Evolutionary conservation across 371 early-diverging fungal genomes (phyloP), one percentile per base, ranked within the genome.

Genomic region (Neoconidiobolus thromboides): DNA sequence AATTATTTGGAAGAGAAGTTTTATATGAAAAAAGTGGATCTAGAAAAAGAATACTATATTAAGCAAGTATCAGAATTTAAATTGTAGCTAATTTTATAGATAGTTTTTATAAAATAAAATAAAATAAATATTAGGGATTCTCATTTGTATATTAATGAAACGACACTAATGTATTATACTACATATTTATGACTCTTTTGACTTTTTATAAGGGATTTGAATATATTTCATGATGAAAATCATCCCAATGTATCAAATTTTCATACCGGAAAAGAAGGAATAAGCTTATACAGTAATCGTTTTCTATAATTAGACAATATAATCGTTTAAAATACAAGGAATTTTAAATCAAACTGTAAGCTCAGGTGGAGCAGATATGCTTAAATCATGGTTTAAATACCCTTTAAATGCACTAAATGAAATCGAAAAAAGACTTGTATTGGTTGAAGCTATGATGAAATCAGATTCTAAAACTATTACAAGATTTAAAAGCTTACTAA

Each of bases 291-390:
- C 38, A 48, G 58, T 58, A 57, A 55, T 14, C 9, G 38, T n/a
- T 26, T 26, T 47, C 9, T 47, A 56, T 5, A 46, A 47, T 3
- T 26, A 26, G 10, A 55, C 26, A 26, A 26, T 26, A 26, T 26
- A 4, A 4, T 42, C 14, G 6, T 10, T 37, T 39, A 38, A 58
- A 38, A 5, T 43, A 36, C 4, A 37, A 58, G 58, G n/a, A 9
- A 58, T 58, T 10, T 48, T 58, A 39, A 58, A 58, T 26, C 48
- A 26, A 38, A 48, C 58, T n/a, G 6, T 4, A 14, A 58, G 48
- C 36, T 39, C 12, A 48, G 4, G 9, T 44, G 58, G 58, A 37
- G 1, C 15, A 26, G 40, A 41, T 10, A 15, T 43, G 2, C 40
- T 58, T 1, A 58, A 48, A 36, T 38, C 3, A 37, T 58, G 58